Percentiles rank a stretch among this genome's conserved stretches.
phyloP scores from a whole-genome alignment of 805 yeast genomes.

The Dipodascus albidus region DNA sequence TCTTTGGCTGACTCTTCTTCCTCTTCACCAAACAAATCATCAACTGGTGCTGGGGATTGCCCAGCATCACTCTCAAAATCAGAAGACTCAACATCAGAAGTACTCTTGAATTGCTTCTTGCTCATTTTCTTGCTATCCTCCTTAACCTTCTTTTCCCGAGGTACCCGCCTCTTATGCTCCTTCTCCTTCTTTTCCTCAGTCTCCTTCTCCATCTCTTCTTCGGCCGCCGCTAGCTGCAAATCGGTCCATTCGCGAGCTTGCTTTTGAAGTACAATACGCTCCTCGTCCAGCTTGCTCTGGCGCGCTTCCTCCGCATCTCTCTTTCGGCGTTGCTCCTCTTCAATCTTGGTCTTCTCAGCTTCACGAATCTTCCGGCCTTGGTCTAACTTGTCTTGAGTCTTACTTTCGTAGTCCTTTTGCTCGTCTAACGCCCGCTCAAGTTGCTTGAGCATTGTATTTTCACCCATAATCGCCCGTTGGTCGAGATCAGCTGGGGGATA shows the following conservation, averaged over 20 bases:
- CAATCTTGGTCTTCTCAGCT: constrained; percentile 37
- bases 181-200: constrained; percentile 9
- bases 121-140: constrained; percentile 9
- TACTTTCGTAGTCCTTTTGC: constrained; percentile 55
- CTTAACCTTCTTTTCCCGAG: constrained; percentile 9
- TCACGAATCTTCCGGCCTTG: constrained; percentile 62
- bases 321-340: constrained; percentile 24
- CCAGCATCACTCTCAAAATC: constrained; percentile 5
- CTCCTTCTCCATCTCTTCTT: constrained; percentile 13
- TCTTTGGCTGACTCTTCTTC: constrained; percentile 26
- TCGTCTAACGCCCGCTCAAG: constrained; percentile 59
- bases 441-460: constrained; percentile 59
- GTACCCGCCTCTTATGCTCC: not conserved
- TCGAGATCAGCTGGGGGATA: constrained; percentile 69
- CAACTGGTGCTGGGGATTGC: constrained; percentile 17
- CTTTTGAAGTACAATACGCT: constrained; percentile 21
- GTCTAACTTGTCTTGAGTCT: constrained; percentile 47
- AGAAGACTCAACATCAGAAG: not conserved
- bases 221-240: constrained; percentile 28
- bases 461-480: constrained; percentile 80
- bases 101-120: constrained; percentile 2
- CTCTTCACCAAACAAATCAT: constrained; percentile 22
- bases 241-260: constrained; percentile 32
- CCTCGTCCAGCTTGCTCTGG: constrained; percentile 20
- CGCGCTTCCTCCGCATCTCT: constrained; percentile 26